Evolutionary conservation across 2,329 filamentous ascomycete genomes (phyloP).

Genomic region (Lomentospora prolificans): DNA sequence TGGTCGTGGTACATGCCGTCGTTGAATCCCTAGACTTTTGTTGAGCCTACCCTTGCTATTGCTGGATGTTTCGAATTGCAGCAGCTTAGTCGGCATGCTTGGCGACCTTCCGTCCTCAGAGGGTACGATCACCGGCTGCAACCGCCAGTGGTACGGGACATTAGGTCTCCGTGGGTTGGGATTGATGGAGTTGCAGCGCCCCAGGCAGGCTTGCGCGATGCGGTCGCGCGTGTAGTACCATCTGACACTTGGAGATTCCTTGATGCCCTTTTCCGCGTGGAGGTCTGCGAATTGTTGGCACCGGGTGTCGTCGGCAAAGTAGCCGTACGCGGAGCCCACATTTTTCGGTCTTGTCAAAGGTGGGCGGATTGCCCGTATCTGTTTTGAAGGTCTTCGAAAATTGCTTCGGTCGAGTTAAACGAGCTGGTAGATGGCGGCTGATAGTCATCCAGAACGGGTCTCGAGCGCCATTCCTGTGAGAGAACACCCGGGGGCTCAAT

Average conservation of each 20-base stretch:
- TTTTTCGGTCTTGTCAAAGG: slow-evolving; percentile 6
- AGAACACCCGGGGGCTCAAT: background rate
- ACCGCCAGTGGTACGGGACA: slow-evolving; percentile 4
- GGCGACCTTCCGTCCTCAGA: slow-evolving; percentile 1
- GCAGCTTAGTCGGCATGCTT: slow-evolving; percentile 3
- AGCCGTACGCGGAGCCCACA: slow-evolving; percentile 6
- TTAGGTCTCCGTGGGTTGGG: slow-evolving; percentile 5
- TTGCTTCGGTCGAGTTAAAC: background rate
- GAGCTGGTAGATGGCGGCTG: background rate
- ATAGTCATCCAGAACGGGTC: background rate
- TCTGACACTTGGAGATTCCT: slow-evolving; percentile 2
- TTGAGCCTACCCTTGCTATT: background rate
- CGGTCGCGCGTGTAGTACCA: slow-evolving; percentile 5
- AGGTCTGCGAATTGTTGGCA: slow-evolving; percentile 6
- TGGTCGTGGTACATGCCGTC: slow-evolving; percentile 8
- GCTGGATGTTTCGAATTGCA: slow-evolving; percentile 5
- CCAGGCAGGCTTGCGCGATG: slow-evolving; percentile 6
- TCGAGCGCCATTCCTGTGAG: background rate
- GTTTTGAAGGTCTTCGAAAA: background rate
- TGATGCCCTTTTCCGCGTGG: slow-evolving; percentile 5
- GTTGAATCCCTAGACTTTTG: background rate
- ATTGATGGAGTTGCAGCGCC: slow-evolving; percentile 3
- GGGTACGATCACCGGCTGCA: slow-evolving; percentile 2
- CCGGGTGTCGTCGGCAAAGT: slow-evolving; percentile 8
- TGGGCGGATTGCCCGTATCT: background rate